Percentiles rank a stretch among this genome's conserved stretches.
These are phyloP conservation scores for Phanerochaete sordida DNA, from an alignment of 768 basidiomycete genomes.

Conservation along the genomic window DNA sequence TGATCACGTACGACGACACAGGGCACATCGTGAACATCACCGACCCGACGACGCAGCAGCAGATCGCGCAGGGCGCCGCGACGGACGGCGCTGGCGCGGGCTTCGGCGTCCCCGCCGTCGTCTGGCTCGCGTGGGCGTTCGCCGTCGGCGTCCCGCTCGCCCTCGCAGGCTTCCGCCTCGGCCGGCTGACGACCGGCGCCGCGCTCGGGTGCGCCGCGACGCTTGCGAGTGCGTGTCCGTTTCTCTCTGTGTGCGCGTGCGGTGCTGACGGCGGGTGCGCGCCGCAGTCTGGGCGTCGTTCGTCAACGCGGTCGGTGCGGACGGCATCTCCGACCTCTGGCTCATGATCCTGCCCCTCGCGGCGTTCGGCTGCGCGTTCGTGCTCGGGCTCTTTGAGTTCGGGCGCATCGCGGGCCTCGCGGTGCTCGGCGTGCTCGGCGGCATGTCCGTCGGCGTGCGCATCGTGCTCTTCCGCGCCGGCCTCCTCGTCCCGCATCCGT, in stretches of 20 bases:
- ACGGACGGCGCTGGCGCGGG: constrained; percentile 56
- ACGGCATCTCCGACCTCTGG: constrained; percentile 48
- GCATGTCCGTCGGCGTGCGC: constrained; percentile 54
- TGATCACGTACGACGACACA: constrained; percentile 14
- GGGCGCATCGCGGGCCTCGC: constrained; percentile 45
- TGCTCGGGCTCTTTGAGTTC: constrained; percentile 51
- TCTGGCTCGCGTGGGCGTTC: constrained; percentile 58
- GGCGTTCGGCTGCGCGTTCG: constrained; percentile 48
- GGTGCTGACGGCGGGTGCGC: not conserved
- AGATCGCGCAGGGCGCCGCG: constrained; percentile 50
- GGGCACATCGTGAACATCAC: constrained; percentile 41
- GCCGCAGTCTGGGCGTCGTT: constrained; percentile 59
- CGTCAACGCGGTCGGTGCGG: constrained; percentile 47
- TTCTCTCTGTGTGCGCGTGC: not conserved
- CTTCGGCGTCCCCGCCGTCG: constrained; percentile 41
- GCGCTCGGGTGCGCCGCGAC: constrained; percentile 49
- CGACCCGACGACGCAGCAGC: constrained; percentile 38
- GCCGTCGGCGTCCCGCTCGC: constrained; percentile 51
- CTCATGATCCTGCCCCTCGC: constrained; percentile 47
- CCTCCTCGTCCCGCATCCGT: constrained; percentile 42
- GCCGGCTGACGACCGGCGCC: constrained; percentile 52
- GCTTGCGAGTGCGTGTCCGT: constrained; percentile 31
- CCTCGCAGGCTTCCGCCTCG: constrained; percentile 52
- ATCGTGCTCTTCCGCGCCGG: constrained; percentile 46
- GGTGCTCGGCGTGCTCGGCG: constrained; percentile 48